These are phyloP conservation scores for Parachaetomium inaequale DNA, from an alignment of 495 filamentous ascomycete genomes.

Conservation along the genomic window DNA sequence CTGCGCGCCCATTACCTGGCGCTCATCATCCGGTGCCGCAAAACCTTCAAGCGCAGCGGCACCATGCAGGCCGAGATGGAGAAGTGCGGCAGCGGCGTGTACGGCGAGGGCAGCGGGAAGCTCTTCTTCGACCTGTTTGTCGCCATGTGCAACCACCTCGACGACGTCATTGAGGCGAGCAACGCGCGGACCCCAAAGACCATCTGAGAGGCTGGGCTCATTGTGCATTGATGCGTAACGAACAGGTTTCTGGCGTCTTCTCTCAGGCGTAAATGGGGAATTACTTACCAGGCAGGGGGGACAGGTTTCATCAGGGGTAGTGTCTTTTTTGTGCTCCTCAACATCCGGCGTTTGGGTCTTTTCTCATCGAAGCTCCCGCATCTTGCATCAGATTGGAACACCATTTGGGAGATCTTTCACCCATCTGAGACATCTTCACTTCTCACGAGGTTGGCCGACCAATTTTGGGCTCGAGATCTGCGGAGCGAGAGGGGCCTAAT, in stretches of 20 bases:
- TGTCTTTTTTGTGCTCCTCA: constrained; percentile 9
- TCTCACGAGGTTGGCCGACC: constrained; percentile 50
- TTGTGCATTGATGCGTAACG: constrained; percentile 14
- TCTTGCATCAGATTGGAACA: constrained; percentile 47
- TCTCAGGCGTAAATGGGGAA: constrained; percentile 19
- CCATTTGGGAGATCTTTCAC: constrained; percentile 45
- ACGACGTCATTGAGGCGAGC: constrained; percentile 72
- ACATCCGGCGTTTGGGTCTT: constrained; percentile 38
- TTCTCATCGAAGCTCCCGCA: constrained; percentile 34
- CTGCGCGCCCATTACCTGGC: constrained; percentile 93
- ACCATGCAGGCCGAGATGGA: constrained; percentile 99
- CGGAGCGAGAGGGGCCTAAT: constrained; percentile 38
- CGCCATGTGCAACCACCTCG: constrained; percentile 94
- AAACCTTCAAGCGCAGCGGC: constrained; percentile 92
- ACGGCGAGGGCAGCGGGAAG: constrained; percentile 63
- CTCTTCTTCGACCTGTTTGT: constrained; percentile 98
- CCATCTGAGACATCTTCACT: constrained; percentile 40
- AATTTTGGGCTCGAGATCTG: constrained; percentile 39
- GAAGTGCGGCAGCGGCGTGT: constrained; percentile 45
- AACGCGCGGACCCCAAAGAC: constrained; percentile 51
- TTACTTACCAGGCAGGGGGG: constrained; percentile 13
- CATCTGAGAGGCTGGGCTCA: constrained; percentile 37
- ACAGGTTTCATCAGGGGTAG: constrained; percentile 14
- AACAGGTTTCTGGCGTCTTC: constrained; percentile 25
- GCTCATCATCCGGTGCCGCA: constrained; percentile 87